Evolutionary conservation across 345 rosid species (phyloP).

Genomic region (Citrus australasica): DNA sequence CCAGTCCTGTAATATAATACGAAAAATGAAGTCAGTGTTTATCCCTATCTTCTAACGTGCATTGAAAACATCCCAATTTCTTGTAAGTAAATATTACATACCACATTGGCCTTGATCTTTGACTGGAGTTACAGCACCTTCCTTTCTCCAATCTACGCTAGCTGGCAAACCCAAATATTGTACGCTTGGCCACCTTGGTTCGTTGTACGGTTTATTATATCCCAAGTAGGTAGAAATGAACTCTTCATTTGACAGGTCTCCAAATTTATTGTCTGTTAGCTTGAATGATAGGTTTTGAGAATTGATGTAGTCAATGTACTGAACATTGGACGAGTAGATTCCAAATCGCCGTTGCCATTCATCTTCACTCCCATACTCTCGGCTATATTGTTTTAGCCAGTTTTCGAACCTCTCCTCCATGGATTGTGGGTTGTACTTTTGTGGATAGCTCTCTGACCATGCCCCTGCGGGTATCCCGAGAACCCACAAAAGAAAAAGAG

Average conservation of each 20-base stretch:
- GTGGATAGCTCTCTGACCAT: neutral
- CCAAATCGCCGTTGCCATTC: conserved; percentile 59
- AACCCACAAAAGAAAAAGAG: conserved; percentile 19
- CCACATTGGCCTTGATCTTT: conserved; percentile 89
- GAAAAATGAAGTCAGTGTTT: neutral
- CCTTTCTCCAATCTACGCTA: conserved; percentile 71
- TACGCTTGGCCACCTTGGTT: neutral
- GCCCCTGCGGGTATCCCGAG: conserved; percentile 33
- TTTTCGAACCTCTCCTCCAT: conserved; percentile 46
- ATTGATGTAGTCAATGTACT: conserved; percentile 61
- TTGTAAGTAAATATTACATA: conserved; percentile 19
- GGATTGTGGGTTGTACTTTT: conserved; percentile 17
- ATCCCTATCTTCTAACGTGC: neutral
- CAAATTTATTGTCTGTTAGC: conserved; percentile 72
- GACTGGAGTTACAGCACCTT: conserved; percentile 76
- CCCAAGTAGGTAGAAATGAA: conserved; percentile 53
- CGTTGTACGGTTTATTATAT: conserved; percentile 5
- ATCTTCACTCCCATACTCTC: conserved; percentile 32
- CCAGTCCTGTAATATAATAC: neutral
- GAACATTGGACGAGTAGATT: conserved; percentile 60
- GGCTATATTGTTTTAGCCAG: conserved; percentile 46
- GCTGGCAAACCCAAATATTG: conserved; percentile 22
- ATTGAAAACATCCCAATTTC: neutral
- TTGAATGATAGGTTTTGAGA: conserved; percentile 54
- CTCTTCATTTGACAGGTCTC: conserved; percentile 80